A percentile compares a stretch with the other conserved stretches of the same genome.
Conservation (phyloP, 1,284 basidiomycete species). For the Sanguinoderma infundibulare region DNA sequence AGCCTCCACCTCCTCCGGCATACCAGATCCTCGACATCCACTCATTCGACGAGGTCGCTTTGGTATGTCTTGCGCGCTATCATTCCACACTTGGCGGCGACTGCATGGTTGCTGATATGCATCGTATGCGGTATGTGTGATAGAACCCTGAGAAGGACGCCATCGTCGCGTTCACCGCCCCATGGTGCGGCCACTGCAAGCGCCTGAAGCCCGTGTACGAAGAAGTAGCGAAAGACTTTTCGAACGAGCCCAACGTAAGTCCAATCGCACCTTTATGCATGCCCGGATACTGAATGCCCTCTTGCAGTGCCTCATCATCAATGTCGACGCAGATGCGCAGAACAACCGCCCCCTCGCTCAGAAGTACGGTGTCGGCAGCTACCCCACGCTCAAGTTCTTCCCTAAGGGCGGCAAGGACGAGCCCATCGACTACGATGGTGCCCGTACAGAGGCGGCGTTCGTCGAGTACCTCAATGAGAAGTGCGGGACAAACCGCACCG, state of each 20-base stretch:
- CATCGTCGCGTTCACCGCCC: conserved; percentile 90
- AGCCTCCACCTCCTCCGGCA: conserved; percentile 80
- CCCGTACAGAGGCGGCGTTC: conserved; percentile 71
- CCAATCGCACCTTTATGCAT: neutral
- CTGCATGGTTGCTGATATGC: no score
- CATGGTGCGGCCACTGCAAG: conserved; percentile 92
- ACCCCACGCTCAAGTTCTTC: conserved; percentile 97
- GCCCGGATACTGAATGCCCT: neutral
- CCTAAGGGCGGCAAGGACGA: conserved; percentile 56
- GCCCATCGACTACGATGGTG: conserved; percentile 60
- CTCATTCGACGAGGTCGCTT: conserved; percentile 79
- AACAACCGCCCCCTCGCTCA: conserved; percentile 78
- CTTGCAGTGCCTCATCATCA: conserved; percentile 83
- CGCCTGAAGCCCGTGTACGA: conserved; percentile 88
- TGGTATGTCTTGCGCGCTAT: conserved; percentile 59
- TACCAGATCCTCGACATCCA: conserved; percentile 71
- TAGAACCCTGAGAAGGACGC: conserved; percentile 82
- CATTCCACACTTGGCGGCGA: no score
- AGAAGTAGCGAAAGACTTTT: conserved; percentile 82
- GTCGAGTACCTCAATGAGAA: conserved; percentile 83
- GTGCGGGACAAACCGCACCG: conserved; percentile 84
- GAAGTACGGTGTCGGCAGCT: conserved; percentile 75
- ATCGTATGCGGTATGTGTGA: no score
- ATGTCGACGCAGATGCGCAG: conserved; percentile 88
- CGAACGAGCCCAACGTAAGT: conserved; percentile 74